These are phyloP conservation scores for Citrus australasica DNA, from an alignment of 345 rosid species.

Conservation along the genomic window DNA sequence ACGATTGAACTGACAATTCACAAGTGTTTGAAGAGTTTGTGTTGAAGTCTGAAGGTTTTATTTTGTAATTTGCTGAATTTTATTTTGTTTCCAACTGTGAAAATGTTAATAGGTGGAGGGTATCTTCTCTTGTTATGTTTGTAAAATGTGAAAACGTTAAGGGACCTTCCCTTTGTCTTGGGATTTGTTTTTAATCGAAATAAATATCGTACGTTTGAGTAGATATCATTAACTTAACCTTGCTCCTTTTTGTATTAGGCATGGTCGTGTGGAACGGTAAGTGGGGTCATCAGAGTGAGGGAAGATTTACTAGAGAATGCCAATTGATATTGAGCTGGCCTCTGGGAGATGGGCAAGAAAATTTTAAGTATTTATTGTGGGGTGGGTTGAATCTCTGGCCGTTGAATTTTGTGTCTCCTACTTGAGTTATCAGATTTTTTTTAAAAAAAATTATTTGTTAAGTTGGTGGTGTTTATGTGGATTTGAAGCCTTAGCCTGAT, in stretches of 20 bases:
- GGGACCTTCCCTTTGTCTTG: neutral
- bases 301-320: too few relatives aligned
- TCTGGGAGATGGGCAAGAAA: too few relatives aligned
- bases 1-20: constrained; percentile 13
- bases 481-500: too few relatives aligned
- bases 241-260: neutral
- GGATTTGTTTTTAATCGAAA: neutral
- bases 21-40: neutral
- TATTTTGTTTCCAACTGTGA: neutral
- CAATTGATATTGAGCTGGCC: too few relatives aligned
- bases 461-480: too few relatives aligned
- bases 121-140: neutral
- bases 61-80: neutral
- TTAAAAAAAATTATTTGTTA: too few relatives aligned
- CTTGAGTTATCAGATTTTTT: too few relatives aligned
- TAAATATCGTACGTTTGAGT: neutral
- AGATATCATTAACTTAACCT: neutral
- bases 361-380: too few relatives aligned
- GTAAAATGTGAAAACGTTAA: neutral
- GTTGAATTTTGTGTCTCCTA: too few relatives aligned
- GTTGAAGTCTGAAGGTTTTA: neutral
- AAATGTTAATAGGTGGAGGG: neutral
- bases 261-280: too few relatives aligned
- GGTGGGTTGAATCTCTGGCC: too few relatives aligned
- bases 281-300: too few relatives aligned